Percentiles rank a stretch among this genome's conserved stretches.
Conservation (phyloP, 2,329 filamentous ascomycete species). For the Arthrobotrys musiformis region DNA sequence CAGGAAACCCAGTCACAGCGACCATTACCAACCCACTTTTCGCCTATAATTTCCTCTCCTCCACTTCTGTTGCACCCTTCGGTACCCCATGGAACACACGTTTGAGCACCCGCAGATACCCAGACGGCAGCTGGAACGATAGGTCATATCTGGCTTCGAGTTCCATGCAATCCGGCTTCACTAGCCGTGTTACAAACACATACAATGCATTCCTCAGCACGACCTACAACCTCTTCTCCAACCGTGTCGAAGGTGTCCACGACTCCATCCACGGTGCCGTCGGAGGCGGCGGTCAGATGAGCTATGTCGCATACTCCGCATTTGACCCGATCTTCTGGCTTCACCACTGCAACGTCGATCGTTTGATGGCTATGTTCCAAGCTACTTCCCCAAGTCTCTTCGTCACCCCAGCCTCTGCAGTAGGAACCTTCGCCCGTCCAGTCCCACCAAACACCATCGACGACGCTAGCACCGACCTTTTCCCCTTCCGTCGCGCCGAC, state of each 20-base stretch:
- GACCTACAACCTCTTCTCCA: slow-evolving; percentile 57
- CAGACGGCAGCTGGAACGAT: slow-evolving; percentile 34
- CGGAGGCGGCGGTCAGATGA: slow-evolving; percentile 66
- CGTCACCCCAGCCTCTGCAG: slow-evolving; percentile 39
- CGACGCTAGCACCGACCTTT: slow-evolving; percentile 35
- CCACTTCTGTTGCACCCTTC: slow-evolving; percentile 28
- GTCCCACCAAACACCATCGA: slow-evolving; percentile 36
- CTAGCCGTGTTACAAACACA: slow-evolving; percentile 25
- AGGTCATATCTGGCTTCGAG: slow-evolving; percentile 28
- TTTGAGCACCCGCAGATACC: slow-evolving; percentile 33
- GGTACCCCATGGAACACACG: slow-evolving; percentile 23
- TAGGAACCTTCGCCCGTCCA: slow-evolving; percentile 52
- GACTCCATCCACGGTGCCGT: slow-evolving; percentile 67
- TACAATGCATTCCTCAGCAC: slow-evolving; percentile 44
- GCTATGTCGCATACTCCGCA: slow-evolving; percentile 66
- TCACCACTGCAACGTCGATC: slow-evolving; percentile 58
- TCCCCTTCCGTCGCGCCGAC: slow-evolving; percentile 50
- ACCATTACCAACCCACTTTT: slow-evolving; percentile 43
- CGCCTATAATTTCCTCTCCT: slow-evolving; percentile 54
- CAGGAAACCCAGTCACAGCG: slow-evolving; percentile 39
- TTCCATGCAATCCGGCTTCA: slow-evolving; percentile 33
- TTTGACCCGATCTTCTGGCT: slow-evolving; percentile 60
- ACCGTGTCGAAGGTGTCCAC: slow-evolving; percentile 65
- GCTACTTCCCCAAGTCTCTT: slow-evolving; percentile 58
- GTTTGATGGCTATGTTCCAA: slow-evolving; percentile 60